Base-by-base conservation (phyloP, 208 protist species). In the Trypanosoma grayi region DNA sequence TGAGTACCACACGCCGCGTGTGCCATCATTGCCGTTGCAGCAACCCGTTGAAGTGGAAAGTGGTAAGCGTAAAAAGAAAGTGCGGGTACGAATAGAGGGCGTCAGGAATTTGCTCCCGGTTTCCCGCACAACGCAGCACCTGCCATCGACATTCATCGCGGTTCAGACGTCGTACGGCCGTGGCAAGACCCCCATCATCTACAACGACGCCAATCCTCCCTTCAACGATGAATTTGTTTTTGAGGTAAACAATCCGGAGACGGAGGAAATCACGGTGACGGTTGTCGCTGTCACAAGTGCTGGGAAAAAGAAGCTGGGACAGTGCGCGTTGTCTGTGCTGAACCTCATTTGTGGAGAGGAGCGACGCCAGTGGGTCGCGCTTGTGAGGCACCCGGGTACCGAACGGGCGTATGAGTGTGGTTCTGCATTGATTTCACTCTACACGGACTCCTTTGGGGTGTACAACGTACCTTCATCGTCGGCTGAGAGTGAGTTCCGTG, bases 171-270 rank as follows among this genome's bases (percentile, higher is more conserved):
- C 70, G 4, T 70, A 81, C 53, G 79, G 85, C 46, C 75, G 87
- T 22, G 83, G 74, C 13, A 77, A 75, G 68, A 81, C 83, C 27
- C 72, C 70, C 41, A 50, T 81, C 22, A 73, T 74, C n/a, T 58
- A 56, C 5, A 68, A 62, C 22, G 72, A 73, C 36, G 54, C 69
- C 18, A 74, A 90, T 63, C 81, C 79, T 4, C 50, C 75, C 56
- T 93, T 93, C 61, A 77, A 76, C 60, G 81, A 92, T 63, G 83
- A 90, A 61, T 94, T 94, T 66, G 34, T 88, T 24, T 90, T 94
- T 62, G 51, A 75, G 20, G 75, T 79, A 4, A 47, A 39, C 18
- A 54, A 81, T 20, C 77, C 79, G n/a, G 69, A 82, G 50, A 50
- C 56, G 0, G 87, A 94, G 36, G 81, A 82, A 54, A 66, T 94